Base-by-base conservation (phyloP, 192 early-diverging fungal genomes). In the Martensiomyces pterosporus region DNA sequence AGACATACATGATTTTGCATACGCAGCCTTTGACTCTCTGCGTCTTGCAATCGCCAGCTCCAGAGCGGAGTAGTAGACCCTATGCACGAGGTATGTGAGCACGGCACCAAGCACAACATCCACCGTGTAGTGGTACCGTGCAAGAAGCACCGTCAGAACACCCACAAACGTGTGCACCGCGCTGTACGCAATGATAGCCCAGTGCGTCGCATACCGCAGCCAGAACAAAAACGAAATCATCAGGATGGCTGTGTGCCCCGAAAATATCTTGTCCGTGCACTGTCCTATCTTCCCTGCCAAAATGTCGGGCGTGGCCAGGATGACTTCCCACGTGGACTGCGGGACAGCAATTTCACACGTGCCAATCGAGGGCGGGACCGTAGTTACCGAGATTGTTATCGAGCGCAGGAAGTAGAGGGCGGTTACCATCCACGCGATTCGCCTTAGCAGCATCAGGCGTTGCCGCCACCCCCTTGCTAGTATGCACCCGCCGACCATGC, bases 181-280 rank as follows among this genome's bases (percentile, higher is more conserved):
- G 44, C 75, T 40, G 43, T 64, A 78, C 7, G 55, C 60, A 21
- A 75, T 61, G 35, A 71, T 39, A 7, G 45, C 47, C 53, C 64
- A 57, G 41, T 80, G 58, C 7, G 74, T 63, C 15, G 82, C 67
- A 27, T 83, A 77, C 14, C 69, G 47, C 10, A 70, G 61, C 82
- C 80, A 81, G 14, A 80, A 64, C 39, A 83, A 48, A 4, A 73
- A 66, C n/a, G 76, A 64, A 2, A 74, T 66, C 10, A 68, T 47
- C 52, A 83, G 68, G 22, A 83, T 65, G 2, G 74, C 67, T 1
- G 82, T 81, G 58, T 83, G 82, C 7, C 82, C 82, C 3, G 80
- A 81, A 27, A 78, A 83, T n/a, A 83, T 77, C 55, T 80, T 80
- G 65, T 83, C 78, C 3, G 80, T 78, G 60, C 82, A 83, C 34